Conservation (phyloP, 768 basidiomycete species). For the Gymnopilus dilepis region DNA sequence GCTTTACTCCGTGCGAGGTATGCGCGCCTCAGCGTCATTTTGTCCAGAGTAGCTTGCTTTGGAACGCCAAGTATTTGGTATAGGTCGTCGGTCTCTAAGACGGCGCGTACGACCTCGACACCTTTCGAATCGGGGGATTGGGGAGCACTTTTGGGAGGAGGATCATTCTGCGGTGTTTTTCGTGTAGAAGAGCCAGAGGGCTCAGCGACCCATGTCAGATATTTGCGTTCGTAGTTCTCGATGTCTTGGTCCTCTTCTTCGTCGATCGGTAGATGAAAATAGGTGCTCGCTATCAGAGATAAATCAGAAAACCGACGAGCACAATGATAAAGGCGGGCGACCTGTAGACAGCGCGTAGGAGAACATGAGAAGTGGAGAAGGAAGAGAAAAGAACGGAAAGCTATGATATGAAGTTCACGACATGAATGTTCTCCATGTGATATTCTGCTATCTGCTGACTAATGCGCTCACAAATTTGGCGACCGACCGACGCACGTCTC, state of each 20-base stretch:
- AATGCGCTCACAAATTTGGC: constrained; percentile 52
- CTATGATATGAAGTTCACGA: constrained; percentile 3
- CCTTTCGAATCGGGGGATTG: constrained; percentile 16
- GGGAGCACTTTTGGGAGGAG: constrained; percentile 6
- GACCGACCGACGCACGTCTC: constrained; percentile 70
- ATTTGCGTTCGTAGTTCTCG: constrained; percentile 49
- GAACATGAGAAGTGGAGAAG: constrained; percentile 38
- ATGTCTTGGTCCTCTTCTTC: constrained; percentile 57
- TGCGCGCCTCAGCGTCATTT: constrained; percentile 68
- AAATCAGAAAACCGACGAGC: constrained; percentile 11
- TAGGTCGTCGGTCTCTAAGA: constrained; percentile 68
- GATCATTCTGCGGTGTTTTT: constrained; percentile 11
- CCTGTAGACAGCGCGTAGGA: constrained; percentile 53
- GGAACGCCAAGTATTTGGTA: constrained; percentile 75
- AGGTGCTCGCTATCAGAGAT: constrained; percentile 53
- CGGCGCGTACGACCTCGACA: constrained; percentile 48
- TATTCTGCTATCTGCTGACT: constrained; percentile 20
- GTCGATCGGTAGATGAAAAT: constrained; percentile 69
- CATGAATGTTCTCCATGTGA: constrained; percentile 27
- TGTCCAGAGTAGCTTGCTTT: constrained; percentile 56
- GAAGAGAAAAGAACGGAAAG: constrained; percentile 15
- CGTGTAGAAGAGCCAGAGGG: constrained; percentile 35
- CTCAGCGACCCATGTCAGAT: constrained; percentile 53
- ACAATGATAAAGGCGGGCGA: constrained; percentile 12
- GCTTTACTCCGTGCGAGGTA: constrained; percentile 77